Percentiles rank a stretch among this genome's conserved stretches.
phyloP scores from a whole-genome alignment of 2,329 filamentous ascomycete genomes.

The Sphaceloma murrayae region DNA sequence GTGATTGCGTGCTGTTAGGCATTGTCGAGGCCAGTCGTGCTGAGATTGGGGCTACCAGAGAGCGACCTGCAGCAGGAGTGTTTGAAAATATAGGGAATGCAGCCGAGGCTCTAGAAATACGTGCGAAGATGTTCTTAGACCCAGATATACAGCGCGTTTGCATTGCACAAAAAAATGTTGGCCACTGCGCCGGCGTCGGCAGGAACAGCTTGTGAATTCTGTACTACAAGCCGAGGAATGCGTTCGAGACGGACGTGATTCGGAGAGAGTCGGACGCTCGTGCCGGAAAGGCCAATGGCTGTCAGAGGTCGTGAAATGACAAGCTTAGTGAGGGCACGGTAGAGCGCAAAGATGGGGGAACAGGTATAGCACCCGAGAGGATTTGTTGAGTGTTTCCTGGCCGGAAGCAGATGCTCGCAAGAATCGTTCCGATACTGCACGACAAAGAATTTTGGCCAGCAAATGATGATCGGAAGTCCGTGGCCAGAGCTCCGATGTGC shows the following conservation, averaged over 20 bases:
- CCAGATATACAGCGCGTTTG: constrained; percentile 1
- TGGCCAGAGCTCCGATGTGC: no score
- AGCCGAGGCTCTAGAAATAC: not conserved
- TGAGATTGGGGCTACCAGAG: no score
- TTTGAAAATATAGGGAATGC: not conserved
- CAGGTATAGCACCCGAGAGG: not conserved
- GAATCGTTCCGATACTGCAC: no score
- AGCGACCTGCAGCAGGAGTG: not conserved
- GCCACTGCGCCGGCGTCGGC: not conserved
- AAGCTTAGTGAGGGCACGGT: not conserved
- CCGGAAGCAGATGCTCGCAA: not conserved
- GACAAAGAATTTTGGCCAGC: not conserved
- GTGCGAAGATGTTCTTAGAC: not conserved
- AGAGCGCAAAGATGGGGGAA: not conserved
- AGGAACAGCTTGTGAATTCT: not conserved
- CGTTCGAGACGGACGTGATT: constrained; percentile 1
- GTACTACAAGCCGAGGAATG: constrained; percentile 6
- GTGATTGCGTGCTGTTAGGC: constrained; percentile 2
- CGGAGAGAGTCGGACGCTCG: not conserved
- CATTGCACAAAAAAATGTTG: not conserved
- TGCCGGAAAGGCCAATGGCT: not conserved
- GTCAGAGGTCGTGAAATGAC: not conserved
- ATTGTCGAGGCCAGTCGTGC: constrained; percentile 3
- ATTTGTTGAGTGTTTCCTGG: not conserved
- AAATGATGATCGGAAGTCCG: no score